Conservation (phyloP, 202 grass and related monocot species). For the Hordeum pubiflorum region DNA sequence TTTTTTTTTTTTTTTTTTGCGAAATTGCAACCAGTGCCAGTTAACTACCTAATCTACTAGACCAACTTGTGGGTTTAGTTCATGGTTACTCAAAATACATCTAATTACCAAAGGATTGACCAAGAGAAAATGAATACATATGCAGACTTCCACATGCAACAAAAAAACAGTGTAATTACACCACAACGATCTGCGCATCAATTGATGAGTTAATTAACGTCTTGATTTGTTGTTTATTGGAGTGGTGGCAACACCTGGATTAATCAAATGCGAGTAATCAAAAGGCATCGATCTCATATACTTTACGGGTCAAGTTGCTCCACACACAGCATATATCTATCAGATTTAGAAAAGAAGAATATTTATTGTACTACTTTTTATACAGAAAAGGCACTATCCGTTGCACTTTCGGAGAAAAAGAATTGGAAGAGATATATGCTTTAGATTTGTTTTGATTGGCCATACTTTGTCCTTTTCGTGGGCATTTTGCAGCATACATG, state of each 20-base stretch:
- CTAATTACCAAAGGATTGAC: neutral
- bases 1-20: no score
- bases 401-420: neutral
- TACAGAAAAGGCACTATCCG: neutral
- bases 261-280: neutral
- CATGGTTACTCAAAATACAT: neutral
- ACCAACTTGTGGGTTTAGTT: neutral
- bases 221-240: neutral
- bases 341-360: neutral
- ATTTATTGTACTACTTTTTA: neutral
- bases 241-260: neutral
- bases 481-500: neutral
- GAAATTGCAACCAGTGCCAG: no score
- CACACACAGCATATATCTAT: neutral
- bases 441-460: neutral
- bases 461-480: neutral
- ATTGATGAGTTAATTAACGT: no score
- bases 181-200: no score
- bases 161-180: neutral
- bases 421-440: neutral
- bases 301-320: neutral
- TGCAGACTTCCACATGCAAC: neutral
- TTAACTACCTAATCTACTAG: neutral
- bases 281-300: neutral
- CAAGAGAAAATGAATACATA: neutral